These are phyloP conservation scores for Sordaria brevicollis DNA, from an alignment of 495 filamentous ascomycete species.

Conservation along the genomic window DNA sequence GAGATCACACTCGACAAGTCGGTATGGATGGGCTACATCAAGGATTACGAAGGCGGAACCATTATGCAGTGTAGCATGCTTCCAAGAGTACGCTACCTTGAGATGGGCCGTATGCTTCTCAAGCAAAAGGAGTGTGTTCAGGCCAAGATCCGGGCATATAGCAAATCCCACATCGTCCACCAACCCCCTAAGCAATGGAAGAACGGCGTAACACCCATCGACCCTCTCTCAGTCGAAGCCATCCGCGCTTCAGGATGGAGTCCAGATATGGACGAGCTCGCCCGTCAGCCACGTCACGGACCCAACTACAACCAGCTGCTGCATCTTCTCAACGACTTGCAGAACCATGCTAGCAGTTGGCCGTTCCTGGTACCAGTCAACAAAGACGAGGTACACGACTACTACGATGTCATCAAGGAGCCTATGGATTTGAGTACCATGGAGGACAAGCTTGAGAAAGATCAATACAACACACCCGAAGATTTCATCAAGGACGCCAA, in stretches of 20 bases:
- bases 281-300: conserved; percentile 91
- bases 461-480: conserved; percentile 81
- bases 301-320: conserved; percentile 92
- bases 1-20: conserved; percentile 86
- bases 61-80: conserved; percentile 99
- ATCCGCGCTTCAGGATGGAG: conserved; percentile 91
- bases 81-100: conserved; percentile 86
- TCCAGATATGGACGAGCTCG: conserved; percentile 92
- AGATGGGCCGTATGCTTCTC: conserved; percentile 85
- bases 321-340: conserved; percentile 88
- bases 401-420: conserved; percentile 96
- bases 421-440: conserved; percentile 96
- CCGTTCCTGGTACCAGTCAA: conserved; percentile 93
- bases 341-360: conserved; percentile 86
- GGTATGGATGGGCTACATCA: conserved; percentile 99
- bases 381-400: conserved; percentile 88
- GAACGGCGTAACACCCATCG: conserved; percentile 46
- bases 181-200: conserved; percentile 77
- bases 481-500: conserved; percentile 89
- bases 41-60: conserved; percentile 97
- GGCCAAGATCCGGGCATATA: conserved; percentile 88
- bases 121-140: conserved; percentile 94
- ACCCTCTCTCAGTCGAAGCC: conserved; percentile 70
- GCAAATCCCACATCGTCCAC: conserved; percentile 81
- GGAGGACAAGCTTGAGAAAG: conserved; percentile 91